These are phyloP conservation scores for Suillus hirtellus DNA, from an alignment of 768 basidiomycete species.

Conservation along the genomic window DNA sequence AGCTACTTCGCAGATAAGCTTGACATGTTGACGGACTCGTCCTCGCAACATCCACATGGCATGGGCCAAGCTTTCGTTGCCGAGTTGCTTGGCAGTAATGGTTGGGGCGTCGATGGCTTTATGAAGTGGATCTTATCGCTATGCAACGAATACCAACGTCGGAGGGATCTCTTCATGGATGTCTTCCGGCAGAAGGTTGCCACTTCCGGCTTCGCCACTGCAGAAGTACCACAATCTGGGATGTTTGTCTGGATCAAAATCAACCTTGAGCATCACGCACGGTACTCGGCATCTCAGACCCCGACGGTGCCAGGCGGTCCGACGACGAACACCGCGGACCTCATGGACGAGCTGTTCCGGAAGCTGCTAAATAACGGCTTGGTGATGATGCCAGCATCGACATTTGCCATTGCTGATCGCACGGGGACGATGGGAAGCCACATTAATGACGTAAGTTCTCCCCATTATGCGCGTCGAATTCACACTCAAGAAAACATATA, in stretches of 20 bases:
- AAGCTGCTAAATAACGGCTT: conserved; percentile 41
- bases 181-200: conserved; percentile 37
- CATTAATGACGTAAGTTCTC: conserved; percentile 44
- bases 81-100: conserved; percentile 41
- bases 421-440: conserved; percentile 27
- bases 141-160: conserved; percentile 50
- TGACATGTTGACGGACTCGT: conserved; percentile 45
- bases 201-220: conserved; percentile 34
- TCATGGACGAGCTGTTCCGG: conserved; percentile 51
- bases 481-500: conserved; percentile 15
- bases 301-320: conserved; percentile 21
- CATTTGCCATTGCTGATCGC: conserved; percentile 42
- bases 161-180: conserved; percentile 49
- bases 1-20: conserved; percentile 43
- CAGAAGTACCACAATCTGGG: conserved; percentile 41
- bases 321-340: conserved; percentile 41
- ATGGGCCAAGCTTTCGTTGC: conserved; percentile 49
- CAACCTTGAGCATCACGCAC: conserved; percentile 43
- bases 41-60: conserved; percentile 51
- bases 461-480: conserved; percentile 5
- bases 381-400: conserved; percentile 50
- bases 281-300: conserved; percentile 31
- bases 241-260: conserved; percentile 61
- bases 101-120: conserved; percentile 47
- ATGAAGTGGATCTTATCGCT: conserved; percentile 47